Evolutionary conservation across 768 basidiomycete genomes (phyloP).

Genomic region (Dentipellis sp.): DNA sequence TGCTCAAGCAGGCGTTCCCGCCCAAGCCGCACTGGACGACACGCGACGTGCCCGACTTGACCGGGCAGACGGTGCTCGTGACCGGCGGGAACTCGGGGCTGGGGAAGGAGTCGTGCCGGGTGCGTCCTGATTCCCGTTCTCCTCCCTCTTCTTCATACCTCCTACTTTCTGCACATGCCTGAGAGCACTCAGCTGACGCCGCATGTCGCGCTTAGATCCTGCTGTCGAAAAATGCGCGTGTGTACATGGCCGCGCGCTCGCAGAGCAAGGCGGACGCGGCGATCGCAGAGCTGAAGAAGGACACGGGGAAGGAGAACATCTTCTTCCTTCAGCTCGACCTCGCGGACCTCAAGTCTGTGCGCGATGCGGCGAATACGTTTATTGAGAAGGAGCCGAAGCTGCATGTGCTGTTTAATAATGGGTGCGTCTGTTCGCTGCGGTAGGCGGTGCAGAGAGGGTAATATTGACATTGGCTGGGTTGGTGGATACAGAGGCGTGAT

Average conservation of each 20-base stretch:
- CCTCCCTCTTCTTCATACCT: no score
- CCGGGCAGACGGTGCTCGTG: background rate
- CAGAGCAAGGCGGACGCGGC: background rate
- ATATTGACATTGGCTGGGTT: no score
- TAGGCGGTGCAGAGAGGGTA: no score
- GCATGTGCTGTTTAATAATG: constrained; percentile 18
- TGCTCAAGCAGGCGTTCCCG: no score
- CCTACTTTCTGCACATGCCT: no score
- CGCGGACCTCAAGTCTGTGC: background rate
- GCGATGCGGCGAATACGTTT: background rate
- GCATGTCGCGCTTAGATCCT: background rate
- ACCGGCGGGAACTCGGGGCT: background rate
- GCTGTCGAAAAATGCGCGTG: constrained; percentile 6
- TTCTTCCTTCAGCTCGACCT: constrained; percentile 7
- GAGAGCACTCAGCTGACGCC: background rate
- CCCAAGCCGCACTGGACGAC: background rate
- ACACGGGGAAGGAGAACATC: constrained; percentile 1
- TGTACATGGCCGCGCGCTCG: constrained; percentile 7
- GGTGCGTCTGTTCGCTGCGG: background rate
- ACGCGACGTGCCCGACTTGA: background rate
- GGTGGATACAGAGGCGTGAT: constrained; percentile 4
- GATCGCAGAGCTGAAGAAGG: constrained; percentile 5
- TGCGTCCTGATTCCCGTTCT: background rate
- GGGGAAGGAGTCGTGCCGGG: background rate
- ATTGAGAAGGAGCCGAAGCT: constrained; percentile 1